These are phyloP conservation scores for Leptographium procerum DNA, from an alignment of 2,329 filamentous ascomycete genomes.

Conservation along the genomic window DNA sequence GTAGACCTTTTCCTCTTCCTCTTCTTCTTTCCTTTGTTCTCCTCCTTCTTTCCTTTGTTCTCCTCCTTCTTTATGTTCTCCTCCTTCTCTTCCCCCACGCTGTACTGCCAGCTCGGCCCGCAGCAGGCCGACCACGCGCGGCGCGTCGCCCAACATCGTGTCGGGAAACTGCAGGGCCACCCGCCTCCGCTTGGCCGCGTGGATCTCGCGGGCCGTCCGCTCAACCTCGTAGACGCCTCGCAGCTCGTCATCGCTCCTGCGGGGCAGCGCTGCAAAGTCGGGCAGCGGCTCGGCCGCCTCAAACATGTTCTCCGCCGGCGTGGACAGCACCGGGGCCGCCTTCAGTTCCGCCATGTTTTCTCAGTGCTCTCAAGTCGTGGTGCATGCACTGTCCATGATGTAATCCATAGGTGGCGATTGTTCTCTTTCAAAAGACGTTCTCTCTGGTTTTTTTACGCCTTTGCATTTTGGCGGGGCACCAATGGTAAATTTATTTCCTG, in stretches of 20 bases:
- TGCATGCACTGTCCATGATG: background rate
- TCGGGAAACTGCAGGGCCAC: slow-evolving; percentile 95
- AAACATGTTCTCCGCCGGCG: slow-evolving; percentile 48
- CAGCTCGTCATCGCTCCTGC: slow-evolving; percentile 54
- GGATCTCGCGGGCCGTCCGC: slow-evolving; percentile 66
- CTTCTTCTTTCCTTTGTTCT: slow-evolving; percentile 1
- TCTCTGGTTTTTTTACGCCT: background rate
- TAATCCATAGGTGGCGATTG: background rate
- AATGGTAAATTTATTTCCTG: background rate
- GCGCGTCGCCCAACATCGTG: slow-evolving; percentile 77
- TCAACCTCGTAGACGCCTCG: slow-evolving; percentile 72
- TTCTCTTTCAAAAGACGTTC: background rate
- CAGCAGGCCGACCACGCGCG: slow-evolving; percentile 62
- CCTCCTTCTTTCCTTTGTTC: background rate
- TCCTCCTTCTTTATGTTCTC: background rate
- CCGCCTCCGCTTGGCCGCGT: slow-evolving; percentile 56
- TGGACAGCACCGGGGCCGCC: slow-evolving; percentile 50
- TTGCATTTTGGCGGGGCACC: background rate
- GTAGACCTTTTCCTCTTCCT: slow-evolving; percentile 42
- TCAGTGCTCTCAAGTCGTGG: background rate
- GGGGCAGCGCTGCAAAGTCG: slow-evolving; percentile 19
- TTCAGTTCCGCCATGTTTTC: slow-evolving; percentile 37
- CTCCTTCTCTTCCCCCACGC: background rate
- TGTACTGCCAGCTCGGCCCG: slow-evolving; percentile 19
- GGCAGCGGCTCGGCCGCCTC: slow-evolving; percentile 34